A percentile compares a stretch with the other conserved stretches of the same genome.
Conservation (phyloP, 2,329 filamentous ascomycete genomes). For the Claviceps arundinis region DNA sequence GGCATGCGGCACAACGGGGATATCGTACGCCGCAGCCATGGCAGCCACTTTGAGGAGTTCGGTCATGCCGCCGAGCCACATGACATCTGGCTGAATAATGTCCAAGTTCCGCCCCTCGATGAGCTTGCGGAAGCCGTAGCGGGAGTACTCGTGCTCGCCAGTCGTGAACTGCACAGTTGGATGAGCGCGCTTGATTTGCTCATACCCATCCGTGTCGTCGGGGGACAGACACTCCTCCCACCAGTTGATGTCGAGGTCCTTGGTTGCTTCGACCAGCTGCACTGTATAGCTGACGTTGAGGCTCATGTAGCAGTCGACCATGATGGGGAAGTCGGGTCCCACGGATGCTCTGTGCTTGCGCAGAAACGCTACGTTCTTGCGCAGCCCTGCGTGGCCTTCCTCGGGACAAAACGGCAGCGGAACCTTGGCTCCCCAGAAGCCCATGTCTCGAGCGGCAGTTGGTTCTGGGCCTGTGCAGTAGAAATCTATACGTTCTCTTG, state of each 20-base stretch:
- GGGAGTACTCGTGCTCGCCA: constrained; percentile 88
- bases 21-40: constrained; percentile 84
- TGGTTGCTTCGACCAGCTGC: constrained; percentile 71
- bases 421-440: constrained; percentile 85
- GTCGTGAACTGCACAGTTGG: constrained; percentile 89
- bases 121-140: constrained; percentile 89
- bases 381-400: constrained; percentile 67
- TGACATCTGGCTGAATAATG: constrained; percentile 90
- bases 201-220: constrained; percentile 85
- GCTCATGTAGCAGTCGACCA: constrained; percentile 97
- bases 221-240: constrained; percentile 91
- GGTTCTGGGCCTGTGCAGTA: constrained; percentile 92
- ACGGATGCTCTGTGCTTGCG: constrained; percentile 72
- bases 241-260: constrained; percentile 85
- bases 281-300: constrained; percentile 88
- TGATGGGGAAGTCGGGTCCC: constrained; percentile 80
- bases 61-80: constrained; percentile 92
- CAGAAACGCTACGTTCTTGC: constrained; percentile 83
- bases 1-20: constrained; percentile 89
- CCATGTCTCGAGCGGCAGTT: constrained; percentile 65
- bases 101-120: constrained; percentile 85
- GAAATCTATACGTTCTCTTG: constrained; percentile 69
- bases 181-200: constrained; percentile 79
- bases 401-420: constrained; percentile 81
- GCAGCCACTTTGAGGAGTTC: constrained; percentile 82